Evolutionary conservation across 1,284 basidiomycete species (phyloP).

Genomic region (Fomitopsis betulina): DNA sequence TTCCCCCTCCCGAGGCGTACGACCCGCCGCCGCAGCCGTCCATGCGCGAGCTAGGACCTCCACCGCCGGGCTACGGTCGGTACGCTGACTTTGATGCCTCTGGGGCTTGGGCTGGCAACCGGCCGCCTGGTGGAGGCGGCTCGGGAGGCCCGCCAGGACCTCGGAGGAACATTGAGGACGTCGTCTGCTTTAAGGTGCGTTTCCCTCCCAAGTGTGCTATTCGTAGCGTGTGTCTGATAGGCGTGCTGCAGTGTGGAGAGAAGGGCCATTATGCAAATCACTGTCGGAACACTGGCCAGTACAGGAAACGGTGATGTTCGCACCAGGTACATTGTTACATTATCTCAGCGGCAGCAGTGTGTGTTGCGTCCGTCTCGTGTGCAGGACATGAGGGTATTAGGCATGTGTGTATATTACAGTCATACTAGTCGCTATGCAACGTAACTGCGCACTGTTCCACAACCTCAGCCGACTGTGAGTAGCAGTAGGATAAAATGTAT

Average conservation of each 20-base stretch:
- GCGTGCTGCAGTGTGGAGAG: slow-evolving; percentile 64
- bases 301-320: slow-evolving; percentile 1
- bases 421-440: neutral
- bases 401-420: neutral
- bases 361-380: neutral
- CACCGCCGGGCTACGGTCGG: slow-evolving; percentile 87
- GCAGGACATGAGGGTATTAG: neutral
- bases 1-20: slow-evolving; percentile 74
- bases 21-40: slow-evolving; percentile 75
- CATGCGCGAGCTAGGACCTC: slow-evolving; percentile 79
- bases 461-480: neutral
- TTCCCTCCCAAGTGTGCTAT: slow-evolving; percentile 4
- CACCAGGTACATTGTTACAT: neutral
- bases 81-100: slow-evolving; percentile 77
- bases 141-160: slow-evolving; percentile 34
- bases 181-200: slow-evolving; percentile 85
- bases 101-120: slow-evolving; percentile 39
- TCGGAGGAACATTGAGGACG: slow-evolving; percentile 78
- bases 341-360: neutral
- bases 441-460: neutral
- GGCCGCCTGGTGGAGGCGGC: slow-evolving; percentile 21
- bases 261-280: slow-evolving; percentile 95
- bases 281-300: slow-evolving; percentile 64
- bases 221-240: neutral
- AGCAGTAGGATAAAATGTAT: neutral